Percentiles rank a stretch among this genome's conserved stretches.
Conservation (phyloP, 306 rosid species). For the Citrullus mucosospermus region DNA sequence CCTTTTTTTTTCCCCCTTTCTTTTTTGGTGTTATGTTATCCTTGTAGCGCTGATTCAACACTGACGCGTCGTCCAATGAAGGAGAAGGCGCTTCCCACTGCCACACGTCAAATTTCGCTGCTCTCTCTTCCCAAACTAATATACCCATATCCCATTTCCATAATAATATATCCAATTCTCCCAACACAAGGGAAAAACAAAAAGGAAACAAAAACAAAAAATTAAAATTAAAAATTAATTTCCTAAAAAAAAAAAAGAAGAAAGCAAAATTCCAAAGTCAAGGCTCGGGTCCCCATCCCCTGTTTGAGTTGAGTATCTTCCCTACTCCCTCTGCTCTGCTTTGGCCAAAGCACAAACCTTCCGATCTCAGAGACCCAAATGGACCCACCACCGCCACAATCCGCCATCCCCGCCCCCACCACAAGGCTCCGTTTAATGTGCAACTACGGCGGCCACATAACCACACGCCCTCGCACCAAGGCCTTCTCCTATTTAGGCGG, state of each 20-base stretch:
- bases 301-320: neutral
- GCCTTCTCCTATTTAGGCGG: constrained; percentile 46
- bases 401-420: neutral
- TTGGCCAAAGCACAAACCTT: neutral
- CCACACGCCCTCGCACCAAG: constrained; percentile 27
- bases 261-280: neutral
- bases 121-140: no score
- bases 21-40: no score
- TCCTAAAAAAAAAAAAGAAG: neutral
- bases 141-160: no score
- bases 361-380: constrained; percentile 2
- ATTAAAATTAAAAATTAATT: neutral
- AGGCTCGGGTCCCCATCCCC: neutral
- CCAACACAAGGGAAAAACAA: neutral
- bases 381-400: constrained; percentile 17
- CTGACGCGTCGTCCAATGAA: neutral
- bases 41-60: neutral
- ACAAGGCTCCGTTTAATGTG: constrained; percentile 49
- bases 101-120: neutral
- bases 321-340: neutral
- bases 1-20: no score
- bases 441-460: constrained; percentile 49
- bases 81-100: neutral
- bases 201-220: no score
- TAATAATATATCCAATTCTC: neutral